Percentiles rank a stretch among this genome's conserved stretches.
phyloP scores from a whole-genome alignment of 768 basidiomycete species.

The Lactarius deliciosus region DNA sequence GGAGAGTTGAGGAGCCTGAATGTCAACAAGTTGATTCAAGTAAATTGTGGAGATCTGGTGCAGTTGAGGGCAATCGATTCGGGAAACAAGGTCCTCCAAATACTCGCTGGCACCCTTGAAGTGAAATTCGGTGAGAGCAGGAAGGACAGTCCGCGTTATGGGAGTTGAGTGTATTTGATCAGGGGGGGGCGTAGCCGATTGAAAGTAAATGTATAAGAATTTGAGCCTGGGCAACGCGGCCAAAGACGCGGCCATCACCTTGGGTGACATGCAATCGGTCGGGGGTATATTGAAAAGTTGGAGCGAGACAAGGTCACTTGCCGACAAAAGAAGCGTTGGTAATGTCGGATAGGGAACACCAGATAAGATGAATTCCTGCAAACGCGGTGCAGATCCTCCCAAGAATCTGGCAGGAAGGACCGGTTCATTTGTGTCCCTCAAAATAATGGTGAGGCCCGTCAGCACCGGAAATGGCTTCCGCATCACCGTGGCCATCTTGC shows the following conservation, averaged over 20 bases:
- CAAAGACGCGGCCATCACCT: background rate
- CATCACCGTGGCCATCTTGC: background rate
- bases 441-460: background rate
- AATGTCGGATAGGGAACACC: background rate
- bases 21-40: background rate
- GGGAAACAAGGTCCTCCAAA: background rate
- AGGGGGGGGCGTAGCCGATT: background rate
- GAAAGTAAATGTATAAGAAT: background rate
- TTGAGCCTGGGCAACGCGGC: background rate
- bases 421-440: background rate
- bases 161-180: background rate
- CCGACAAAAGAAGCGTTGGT: background rate
- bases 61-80: background rate
- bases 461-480: background rate
- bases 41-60: background rate
- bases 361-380: background rate
- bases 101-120: background rate
- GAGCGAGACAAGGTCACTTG: background rate
- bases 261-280: background rate
- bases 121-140: background rate
- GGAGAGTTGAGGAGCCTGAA: background rate
- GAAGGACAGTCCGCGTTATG: background rate
- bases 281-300: background rate
- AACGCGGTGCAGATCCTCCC: background rate
- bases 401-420: background rate